Evolutionary conservation across 2,329 filamentous ascomycete genomes (phyloP).

Genomic region (Fusarium duplospermum): DNA sequence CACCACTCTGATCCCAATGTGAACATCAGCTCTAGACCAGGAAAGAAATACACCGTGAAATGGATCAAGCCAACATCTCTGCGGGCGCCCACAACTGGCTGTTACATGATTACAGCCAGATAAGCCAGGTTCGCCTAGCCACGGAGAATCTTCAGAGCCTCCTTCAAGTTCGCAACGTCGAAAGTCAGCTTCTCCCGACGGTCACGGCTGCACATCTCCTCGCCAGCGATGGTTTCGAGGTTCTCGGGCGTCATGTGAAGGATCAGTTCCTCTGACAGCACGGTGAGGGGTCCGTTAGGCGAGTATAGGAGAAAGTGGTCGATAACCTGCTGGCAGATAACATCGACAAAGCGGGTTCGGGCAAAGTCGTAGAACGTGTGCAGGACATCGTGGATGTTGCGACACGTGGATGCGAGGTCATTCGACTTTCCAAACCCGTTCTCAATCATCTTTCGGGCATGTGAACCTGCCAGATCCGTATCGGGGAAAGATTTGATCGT

Average conservation of each 20-base stretch:
- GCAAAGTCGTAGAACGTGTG: conserved; percentile 72
- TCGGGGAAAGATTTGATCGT: neutral
- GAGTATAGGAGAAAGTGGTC: conserved; percentile 65
- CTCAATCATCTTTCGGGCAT: neutral
- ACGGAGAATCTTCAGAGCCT: conserved; percentile 44
- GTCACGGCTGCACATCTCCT: conserved; percentile 58
- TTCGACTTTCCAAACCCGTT: conserved; percentile 6
- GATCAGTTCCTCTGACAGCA: conserved; percentile 65
- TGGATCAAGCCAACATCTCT: neutral
- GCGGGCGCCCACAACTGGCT: neutral
- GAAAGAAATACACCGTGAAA: neutral
- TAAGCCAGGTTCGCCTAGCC: neutral
- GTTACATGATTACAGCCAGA: neutral
- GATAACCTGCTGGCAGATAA: conserved; percentile 68
- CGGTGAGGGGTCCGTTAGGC: conserved; percentile 60
- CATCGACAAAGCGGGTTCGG: conserved; percentile 71
- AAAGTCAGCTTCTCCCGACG: conserved; percentile 56
- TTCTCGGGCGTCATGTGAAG: conserved; percentile 58
- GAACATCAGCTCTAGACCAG: neutral
- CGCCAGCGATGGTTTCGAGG: conserved; percentile 68
- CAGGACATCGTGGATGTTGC: conserved; percentile 71
- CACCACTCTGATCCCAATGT: neutral
- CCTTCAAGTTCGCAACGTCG: conserved; percentile 59
- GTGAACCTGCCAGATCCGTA: neutral
- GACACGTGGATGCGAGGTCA: conserved; percentile 51